These are phyloP conservation scores for Fremontodendron californicum DNA, from an alignment of 345 rosid genomes.

Conservation along the genomic window DNA sequence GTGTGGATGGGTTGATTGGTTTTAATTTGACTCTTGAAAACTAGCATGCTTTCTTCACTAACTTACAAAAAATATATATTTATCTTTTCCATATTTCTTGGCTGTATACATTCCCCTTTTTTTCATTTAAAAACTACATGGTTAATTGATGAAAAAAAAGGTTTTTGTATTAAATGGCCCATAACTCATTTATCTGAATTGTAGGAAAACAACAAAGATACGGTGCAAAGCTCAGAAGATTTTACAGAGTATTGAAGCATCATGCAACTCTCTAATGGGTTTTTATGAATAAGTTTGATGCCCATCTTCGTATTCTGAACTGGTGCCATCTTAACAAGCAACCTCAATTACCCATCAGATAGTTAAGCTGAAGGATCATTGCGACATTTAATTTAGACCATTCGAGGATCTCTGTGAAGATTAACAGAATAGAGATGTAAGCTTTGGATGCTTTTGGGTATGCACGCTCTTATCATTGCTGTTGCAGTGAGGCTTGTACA, in stretches of 20 bases:
- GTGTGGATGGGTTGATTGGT: no score
- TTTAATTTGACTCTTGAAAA: no score
- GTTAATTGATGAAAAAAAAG: neutral
- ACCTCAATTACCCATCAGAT: neutral
- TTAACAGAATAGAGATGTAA: neutral
- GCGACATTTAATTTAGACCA: neutral
- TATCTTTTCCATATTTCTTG: neutral
- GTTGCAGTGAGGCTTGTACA: slow-evolving; percentile 55
- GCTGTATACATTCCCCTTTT: neutral
- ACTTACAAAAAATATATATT: neutral
- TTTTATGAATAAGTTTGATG: neutral
- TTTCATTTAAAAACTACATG: neutral
- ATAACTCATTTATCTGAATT: neutral
- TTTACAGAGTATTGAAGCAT: neutral
- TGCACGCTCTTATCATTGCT: slow-evolving; percentile 21
- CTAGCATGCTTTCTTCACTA: neutral
- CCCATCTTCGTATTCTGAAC: neutral
- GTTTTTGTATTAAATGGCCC: neutral
- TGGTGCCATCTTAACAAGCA: neutral
- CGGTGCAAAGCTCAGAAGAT: neutral
- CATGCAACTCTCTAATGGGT: neutral
- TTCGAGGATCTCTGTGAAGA: neutral
- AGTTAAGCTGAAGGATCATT: neutral
- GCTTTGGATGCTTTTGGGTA: slow-evolving; percentile 16
- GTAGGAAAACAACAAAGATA: neutral